phyloP scores from a whole-genome alignment of 2,329 filamentous ascomycete species.

The Atkinsonella hypoxylon region DNA sequence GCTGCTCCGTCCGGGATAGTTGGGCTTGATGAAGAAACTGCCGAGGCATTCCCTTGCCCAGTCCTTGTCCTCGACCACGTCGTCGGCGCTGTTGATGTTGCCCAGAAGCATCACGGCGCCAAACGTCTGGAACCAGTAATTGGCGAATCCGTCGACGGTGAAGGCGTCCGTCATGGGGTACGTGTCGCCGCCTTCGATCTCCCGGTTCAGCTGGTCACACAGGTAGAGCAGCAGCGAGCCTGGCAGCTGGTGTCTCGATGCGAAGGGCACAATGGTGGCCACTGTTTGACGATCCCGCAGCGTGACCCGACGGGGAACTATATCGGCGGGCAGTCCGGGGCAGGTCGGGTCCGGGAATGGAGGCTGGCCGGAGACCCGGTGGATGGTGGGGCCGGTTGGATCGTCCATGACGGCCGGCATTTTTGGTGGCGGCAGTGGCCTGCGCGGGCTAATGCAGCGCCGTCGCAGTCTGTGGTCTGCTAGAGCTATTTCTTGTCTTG shows the following conservation, averaged over 20 bases:
- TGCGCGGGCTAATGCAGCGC: neutral
- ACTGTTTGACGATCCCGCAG: constrained; percentile 74
- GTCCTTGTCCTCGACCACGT: constrained; percentile 48
- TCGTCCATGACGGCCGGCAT: constrained; percentile 77
- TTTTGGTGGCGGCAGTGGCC: constrained; percentile 10
- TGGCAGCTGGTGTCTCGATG: constrained; percentile 65
- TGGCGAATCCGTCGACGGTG: constrained; percentile 59
- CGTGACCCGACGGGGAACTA: constrained; percentile 65
- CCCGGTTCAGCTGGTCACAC: constrained; percentile 73
- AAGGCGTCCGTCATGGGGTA: constrained; percentile 79
- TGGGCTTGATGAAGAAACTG: constrained; percentile 89
- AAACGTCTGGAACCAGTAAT: constrained; percentile 88
- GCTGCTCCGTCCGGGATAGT: constrained; percentile 82
- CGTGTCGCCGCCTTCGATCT: constrained; percentile 85
- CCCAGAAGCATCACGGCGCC: constrained; percentile 79
- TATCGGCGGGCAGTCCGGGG: constrained; percentile 53
- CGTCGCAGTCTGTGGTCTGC: too few relatives aligned
- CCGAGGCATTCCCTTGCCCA: constrained; percentile 76
- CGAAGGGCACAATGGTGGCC: constrained; percentile 74
- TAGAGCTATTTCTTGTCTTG: neutral
- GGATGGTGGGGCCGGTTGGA: constrained; percentile 57
- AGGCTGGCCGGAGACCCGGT: constrained; percentile 52
- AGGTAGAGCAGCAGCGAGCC: constrained; percentile 63
- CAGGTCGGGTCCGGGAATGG: constrained; percentile 52
- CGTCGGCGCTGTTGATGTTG: constrained; percentile 51